Evolutionary conservation across 352 stramenopile species (phyloP).

Genomic region (Aphanomyces stellatus): DNA sequence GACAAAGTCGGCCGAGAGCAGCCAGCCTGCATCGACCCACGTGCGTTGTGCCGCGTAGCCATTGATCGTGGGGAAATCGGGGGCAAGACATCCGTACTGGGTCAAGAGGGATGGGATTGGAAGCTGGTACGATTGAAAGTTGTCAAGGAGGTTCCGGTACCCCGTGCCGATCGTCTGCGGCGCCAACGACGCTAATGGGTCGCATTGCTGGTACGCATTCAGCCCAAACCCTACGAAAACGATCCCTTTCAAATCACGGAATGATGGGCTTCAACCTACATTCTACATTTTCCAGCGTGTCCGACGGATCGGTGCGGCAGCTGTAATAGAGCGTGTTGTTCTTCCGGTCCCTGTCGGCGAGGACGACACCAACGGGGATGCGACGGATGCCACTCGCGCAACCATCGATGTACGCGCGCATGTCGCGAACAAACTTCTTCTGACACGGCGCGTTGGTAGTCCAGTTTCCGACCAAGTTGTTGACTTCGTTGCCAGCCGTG

Average conservation of each 20-base stretch:
- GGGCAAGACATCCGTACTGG: constrained; percentile 73
- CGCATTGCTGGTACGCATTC: constrained; percentile 76
- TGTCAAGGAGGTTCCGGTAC: constrained; percentile 47
- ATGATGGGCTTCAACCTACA: constrained; percentile 22
- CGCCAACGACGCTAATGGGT: constrained; percentile 26
- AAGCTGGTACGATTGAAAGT: constrained; percentile 56
- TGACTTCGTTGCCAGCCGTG: constrained; percentile 74
- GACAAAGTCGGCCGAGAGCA: constrained; percentile 37
- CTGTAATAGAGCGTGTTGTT: constrained; percentile 75
- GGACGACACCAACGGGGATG: constrained; percentile 66
- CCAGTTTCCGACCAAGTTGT: constrained; percentile 43
- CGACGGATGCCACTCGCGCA: constrained; percentile 45
- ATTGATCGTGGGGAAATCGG: constrained; percentile 45
- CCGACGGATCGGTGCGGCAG: constrained; percentile 47
- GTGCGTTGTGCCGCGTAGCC: constrained; percentile 51
- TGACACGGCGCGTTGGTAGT: constrained; percentile 72
- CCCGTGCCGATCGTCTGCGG: constrained; percentile 26
- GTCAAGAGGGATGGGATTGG: constrained; percentile 71
- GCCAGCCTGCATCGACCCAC: constrained; percentile 49
- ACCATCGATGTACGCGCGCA: constrained; percentile 56
- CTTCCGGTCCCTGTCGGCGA: constrained; percentile 51
- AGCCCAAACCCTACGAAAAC: constrained; percentile 52
- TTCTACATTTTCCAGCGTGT: constrained; percentile 62
- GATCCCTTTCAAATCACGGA: not conserved
- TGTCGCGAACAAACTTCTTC: constrained; percentile 85